A percentile compares a stretch with the other conserved stretches of the same genome.
Evolutionary conservation across 2,329 filamentous ascomycete genomes (phyloP).

Genomic region (Aspergillus brasiliensis): DNA sequence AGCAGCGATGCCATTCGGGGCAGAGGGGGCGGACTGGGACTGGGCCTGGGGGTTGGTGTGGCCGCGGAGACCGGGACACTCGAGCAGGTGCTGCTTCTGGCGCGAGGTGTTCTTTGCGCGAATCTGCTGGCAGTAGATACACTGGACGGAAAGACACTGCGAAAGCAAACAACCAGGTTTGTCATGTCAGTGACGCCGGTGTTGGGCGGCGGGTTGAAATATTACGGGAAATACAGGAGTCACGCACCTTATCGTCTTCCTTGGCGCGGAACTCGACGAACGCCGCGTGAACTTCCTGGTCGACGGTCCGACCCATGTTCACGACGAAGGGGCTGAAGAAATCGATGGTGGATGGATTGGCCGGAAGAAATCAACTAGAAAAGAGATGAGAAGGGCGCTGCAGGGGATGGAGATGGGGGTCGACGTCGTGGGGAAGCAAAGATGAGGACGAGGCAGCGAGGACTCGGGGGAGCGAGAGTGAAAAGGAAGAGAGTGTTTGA

Average conservation of each 20-base stretch:
- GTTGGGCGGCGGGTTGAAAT: conserved; percentile 28
- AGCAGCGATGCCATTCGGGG: conserved; percentile 43
- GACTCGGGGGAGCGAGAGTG: conserved; percentile 21
- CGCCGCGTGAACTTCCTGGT: conserved; percentile 55
- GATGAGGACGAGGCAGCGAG: conserved; percentile 9
- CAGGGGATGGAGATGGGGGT: conserved; percentile 14
- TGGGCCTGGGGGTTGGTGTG: conserved; percentile 48
- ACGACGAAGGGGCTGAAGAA: conserved; percentile 28
- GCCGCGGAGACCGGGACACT: conserved; percentile 52
- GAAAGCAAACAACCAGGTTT: conserved; percentile 21
- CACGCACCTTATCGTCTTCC: conserved; percentile 54
- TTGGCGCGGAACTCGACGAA: conserved; percentile 58
- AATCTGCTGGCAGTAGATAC: conserved; percentile 57
- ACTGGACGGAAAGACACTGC: conserved; percentile 55
- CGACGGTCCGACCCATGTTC: conserved; percentile 54
- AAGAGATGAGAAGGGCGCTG: conserved; percentile 16
- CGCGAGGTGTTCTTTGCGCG: conserved; percentile 56
- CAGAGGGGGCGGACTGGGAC: conserved; percentile 39
- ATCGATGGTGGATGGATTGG: conserved; percentile 25
- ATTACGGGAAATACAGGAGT: conserved; percentile 44
- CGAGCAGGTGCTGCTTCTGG: conserved; percentile 55
- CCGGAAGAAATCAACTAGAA: conserved; percentile 10
- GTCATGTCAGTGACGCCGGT: conserved; percentile 38
- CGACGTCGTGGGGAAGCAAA: conserved; percentile 19
- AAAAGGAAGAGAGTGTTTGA: conserved; percentile 19